Base-by-base conservation (phyloP, 1,139 yeast species). In the Sugiyamaella castrensis region DNA sequence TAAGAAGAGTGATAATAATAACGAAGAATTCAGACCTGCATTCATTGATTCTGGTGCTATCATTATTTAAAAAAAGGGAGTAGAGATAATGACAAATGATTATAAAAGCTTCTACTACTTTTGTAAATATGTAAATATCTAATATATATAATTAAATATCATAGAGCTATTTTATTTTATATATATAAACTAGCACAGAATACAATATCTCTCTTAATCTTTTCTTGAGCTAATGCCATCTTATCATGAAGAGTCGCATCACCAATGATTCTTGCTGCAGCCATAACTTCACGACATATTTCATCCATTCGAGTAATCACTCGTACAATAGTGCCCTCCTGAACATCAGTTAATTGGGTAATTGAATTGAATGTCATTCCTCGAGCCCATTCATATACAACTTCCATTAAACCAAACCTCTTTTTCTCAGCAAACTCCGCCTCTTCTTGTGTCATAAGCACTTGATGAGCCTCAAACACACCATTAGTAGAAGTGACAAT, bases 321-420 rank as follows among this genome's bases (percentile, higher is more conserved):
- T 61, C 98, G 77, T n/a, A 92, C 98, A 66, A 92, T 94, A 0
- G 97, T 87, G 34, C 99, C 99, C 69, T 92, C 99, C 31, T 94
- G 92, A 62, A 91, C 97, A 16, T 81, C 82, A 56, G 95, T 86
- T 56, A 88, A 76, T 53, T 81, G 84, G 84, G 91, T 92, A 58
- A 92, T 92, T 51, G 87, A 94, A 56, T 85, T 85, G 71, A 92
- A 92, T 0, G 94, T 77, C 75, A 89, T 76, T 1, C 98, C 99
- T 57, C 95, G 77, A 1, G 98, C 97, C 99, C 99, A 92, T 68
- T 92, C 98, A 65, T 92, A 92, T 3, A 92, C 96, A 10, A 89
- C 96, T 65, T 89, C 92, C 67, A 87, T 86, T 62, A 92, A 74
- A 0, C 94, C 96, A 69, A 92, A 92, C 57, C 98, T 73, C 60